Percentiles rank a stretch among this genome's conserved stretches.
Conservation (phyloP, 1,284 basidiomycete genomes). For the Fistulina hepatica region DNA sequence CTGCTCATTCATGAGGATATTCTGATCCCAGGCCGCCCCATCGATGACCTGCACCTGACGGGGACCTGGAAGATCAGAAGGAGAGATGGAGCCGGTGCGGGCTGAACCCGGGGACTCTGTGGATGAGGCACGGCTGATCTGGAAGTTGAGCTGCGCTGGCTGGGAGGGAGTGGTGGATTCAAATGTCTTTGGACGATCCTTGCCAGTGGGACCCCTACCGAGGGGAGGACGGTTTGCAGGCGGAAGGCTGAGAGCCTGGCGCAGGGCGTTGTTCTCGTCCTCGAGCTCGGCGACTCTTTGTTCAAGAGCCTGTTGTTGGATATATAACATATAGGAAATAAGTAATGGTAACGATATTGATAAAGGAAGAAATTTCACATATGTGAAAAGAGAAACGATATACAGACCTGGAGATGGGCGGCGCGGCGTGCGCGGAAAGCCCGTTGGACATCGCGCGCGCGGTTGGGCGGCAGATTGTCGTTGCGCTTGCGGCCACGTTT, state of each 20-base stretch:
- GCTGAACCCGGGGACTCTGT: slow-evolving; percentile 31
- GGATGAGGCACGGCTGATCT: slow-evolving; percentile 35
- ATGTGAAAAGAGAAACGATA: slow-evolving; percentile 20
- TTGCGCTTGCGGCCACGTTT: slow-evolving; percentile 87
- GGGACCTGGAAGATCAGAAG: slow-evolving; percentile 29
- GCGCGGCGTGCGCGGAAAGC: slow-evolving; percentile 86
- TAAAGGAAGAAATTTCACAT: slow-evolving; percentile 35
- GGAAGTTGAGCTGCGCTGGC: slow-evolving; percentile 21
- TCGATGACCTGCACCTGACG: slow-evolving; percentile 41
- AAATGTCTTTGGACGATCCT: slow-evolving; percentile 55
- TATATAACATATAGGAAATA: slow-evolving; percentile 19
- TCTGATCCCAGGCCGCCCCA: slow-evolving; percentile 43
- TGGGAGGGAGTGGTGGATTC: slow-evolving; percentile 19
- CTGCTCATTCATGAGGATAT: slow-evolving; percentile 42
- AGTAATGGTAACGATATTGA: slow-evolving; percentile 23
- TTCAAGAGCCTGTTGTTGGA: slow-evolving; percentile 57
- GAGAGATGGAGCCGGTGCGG: slow-evolving; percentile 32
- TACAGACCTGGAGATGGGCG: slow-evolving; percentile 70
- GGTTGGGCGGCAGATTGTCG: slow-evolving; percentile 84
- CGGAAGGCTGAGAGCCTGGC: slow-evolving; percentile 66
- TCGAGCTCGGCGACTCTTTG: slow-evolving; percentile 75
- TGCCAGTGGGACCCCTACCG: slow-evolving; percentile 75
- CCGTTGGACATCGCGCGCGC: slow-evolving; percentile 85
- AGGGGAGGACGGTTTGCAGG: slow-evolving; percentile 59
- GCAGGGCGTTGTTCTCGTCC: slow-evolving; percentile 72